These are phyloP conservation scores for Calonectria hawksworthii DNA, from an alignment of 2,329 filamentous ascomycete genomes.

Conservation along the genomic window DNA sequence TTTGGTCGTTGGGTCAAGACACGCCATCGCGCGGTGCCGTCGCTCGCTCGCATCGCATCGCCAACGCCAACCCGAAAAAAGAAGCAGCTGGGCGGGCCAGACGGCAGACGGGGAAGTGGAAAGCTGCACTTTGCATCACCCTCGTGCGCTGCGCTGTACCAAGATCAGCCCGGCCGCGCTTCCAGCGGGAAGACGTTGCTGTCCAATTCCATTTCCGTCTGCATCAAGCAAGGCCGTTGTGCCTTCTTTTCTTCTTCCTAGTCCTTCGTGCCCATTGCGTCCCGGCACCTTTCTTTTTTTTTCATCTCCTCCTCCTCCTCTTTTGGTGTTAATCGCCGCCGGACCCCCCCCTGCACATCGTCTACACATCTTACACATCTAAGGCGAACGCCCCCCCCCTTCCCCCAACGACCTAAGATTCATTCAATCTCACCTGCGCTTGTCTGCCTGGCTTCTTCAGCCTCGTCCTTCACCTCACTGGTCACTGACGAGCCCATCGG, in stretches of 20 bases:
- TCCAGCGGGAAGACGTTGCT: conserved; percentile 21
- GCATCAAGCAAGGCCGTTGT: conserved; percentile 7
- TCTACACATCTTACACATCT: conserved; percentile 13
- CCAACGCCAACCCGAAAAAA: conserved; percentile 33
- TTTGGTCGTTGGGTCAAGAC: conserved; percentile 37
- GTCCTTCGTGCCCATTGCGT: conserved; percentile 1
- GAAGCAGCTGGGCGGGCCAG: conserved; percentile 14
- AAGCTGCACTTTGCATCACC: conserved; percentile 15
- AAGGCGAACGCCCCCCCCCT: neutral
- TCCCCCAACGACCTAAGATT: conserved; percentile 12
- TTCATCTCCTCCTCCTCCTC: neutral
- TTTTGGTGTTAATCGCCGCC: neutral
- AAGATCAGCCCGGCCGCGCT: conserved; percentile 11
- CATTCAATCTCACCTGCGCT: conserved; percentile 27
- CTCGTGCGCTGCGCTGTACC: neutral
- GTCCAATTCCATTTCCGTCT: conserved; percentile 12
- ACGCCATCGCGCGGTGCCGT: conserved; percentile 24
- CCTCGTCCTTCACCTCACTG: neutral
- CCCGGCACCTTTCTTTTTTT: conserved; percentile 2
- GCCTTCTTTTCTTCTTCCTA: neutral
- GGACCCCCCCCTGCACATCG: neutral
- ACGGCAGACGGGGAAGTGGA: neutral
- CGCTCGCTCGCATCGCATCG: conserved; percentile 28
- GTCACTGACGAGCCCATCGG: neutral
- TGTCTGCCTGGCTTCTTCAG: conserved; percentile 20